Evolutionary conservation across 2,329 filamentous ascomycete genomes (phyloP).

Genomic region (Clonostachys byssicola): DNA sequence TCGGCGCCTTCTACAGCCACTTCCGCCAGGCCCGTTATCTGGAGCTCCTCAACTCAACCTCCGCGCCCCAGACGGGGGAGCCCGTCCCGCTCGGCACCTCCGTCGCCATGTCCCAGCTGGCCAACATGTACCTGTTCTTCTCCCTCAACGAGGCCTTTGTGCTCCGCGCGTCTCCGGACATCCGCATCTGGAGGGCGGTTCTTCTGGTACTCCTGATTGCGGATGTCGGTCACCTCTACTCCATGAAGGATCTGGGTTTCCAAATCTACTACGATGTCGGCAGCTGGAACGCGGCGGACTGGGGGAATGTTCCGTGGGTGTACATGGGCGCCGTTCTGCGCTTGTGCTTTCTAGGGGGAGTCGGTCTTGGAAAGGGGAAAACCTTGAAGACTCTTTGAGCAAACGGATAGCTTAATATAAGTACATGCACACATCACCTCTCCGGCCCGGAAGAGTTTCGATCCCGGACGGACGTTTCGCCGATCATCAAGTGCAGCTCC

Average conservation of each 20-base stretch:
- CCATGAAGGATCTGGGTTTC: conserved; percentile 53
- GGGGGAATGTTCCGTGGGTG: conserved; percentile 67
- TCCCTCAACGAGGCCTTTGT: conserved; percentile 74
- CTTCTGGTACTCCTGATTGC: conserved; percentile 66
- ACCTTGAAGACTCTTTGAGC: conserved; percentile 9
- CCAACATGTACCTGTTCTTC: conserved; percentile 75
- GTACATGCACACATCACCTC: no score
- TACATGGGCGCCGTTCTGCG: conserved; percentile 61
- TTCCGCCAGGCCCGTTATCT: conserved; percentile 55
- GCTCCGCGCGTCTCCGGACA: conserved; percentile 63
- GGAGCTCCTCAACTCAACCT: conserved; percentile 52
- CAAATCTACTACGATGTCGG: conserved; percentile 59
- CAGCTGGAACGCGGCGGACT: conserved; percentile 64
- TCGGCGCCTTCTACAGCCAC: conserved; percentile 47
- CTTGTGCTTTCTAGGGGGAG: conserved; percentile 51
- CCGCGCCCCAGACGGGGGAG: conserved; percentile 20
- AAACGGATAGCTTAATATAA: no score
- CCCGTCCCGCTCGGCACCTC: conserved; percentile 54
- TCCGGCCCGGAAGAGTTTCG: no score
- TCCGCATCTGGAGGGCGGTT: conserved; percentile 66
- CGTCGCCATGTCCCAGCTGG: conserved; percentile 69
- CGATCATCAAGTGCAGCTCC: no score
- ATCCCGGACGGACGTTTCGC: no score
- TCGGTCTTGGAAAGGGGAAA: conserved; percentile 38
- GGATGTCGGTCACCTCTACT: conserved; percentile 74